Conservation (phyloP, 1,139 yeast genomes). For the Kodamaea sp. region DNA sequence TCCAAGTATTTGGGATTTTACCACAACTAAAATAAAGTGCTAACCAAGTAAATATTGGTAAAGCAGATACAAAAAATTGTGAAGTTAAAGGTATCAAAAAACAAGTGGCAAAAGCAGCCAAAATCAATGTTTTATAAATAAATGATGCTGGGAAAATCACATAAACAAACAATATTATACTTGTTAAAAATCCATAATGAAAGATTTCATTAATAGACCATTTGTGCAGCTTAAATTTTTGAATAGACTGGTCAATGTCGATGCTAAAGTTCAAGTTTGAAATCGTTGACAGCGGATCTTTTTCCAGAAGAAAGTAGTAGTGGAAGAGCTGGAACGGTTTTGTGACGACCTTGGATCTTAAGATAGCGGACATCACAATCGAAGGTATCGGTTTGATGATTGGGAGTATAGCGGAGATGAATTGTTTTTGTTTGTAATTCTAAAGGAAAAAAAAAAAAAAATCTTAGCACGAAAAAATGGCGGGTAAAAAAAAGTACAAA, state of each 20-base stretch:
- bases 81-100: slow-evolving; percentile 68
- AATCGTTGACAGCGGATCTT: slow-evolving; percentile 50
- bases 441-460: no score
- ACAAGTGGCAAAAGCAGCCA: slow-evolving; percentile 32
- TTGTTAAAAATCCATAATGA: slow-evolving; percentile 50
- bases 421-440: neutral
- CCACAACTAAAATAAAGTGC: slow-evolving; percentile 78
- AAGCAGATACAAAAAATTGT: slow-evolving; percentile 81
- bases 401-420: neutral
- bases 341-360: slow-evolving; percentile 34
- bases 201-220: slow-evolving; percentile 44
- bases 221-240: slow-evolving; percentile 46
- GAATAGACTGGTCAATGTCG: slow-evolving; percentile 48
- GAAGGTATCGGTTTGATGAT: neutral
- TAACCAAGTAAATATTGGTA: slow-evolving; percentile 88
- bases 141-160: slow-evolving; percentile 52
- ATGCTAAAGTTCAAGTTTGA: slow-evolving; percentile 60
- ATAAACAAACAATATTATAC: slow-evolving; percentile 51
- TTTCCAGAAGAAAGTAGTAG: slow-evolving; percentile 56
- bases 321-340: slow-evolving; percentile 46
- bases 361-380: slow-evolving; percentile 18
- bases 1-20: slow-evolving; percentile 70
- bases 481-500: no score
- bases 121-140: slow-evolving; percentile 42
- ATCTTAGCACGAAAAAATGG: no score